A percentile compares a stretch with the other conserved stretches of the same genome.
phyloP scores from a whole-genome alignment of 768 basidiomycete species.

The Suillus lakei region DNA sequence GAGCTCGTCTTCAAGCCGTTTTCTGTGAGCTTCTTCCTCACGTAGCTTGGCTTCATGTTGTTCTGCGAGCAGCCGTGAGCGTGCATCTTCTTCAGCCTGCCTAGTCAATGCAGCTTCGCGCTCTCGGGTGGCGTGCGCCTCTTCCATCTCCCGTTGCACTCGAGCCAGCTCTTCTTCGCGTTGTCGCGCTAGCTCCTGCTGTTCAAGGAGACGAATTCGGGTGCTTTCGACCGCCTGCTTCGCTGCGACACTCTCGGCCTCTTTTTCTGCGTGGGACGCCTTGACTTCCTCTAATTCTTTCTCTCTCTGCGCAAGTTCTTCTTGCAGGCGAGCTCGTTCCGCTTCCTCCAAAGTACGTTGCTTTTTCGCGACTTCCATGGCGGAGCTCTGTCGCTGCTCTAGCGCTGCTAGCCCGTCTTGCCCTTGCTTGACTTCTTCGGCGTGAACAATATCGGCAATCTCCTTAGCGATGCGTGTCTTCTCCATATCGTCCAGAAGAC shows the following conservation, averaged over 20 bases:
- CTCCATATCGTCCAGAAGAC: conserved; percentile 30
- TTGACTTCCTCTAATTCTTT: conserved; percentile 27
- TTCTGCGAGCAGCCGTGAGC: conserved; percentile 31
- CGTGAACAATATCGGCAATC: conserved; percentile 24
- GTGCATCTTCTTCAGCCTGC: conserved; percentile 27
- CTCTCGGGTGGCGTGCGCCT: conserved; percentile 30
- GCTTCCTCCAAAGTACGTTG: conserved; percentile 26
- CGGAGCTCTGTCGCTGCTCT: conserved; percentile 30
- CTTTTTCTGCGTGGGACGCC: conserved; percentile 29
- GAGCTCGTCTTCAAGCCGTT: conserved; percentile 31
- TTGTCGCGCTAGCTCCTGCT: conserved; percentile 24
- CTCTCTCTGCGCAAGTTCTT: conserved; percentile 28
- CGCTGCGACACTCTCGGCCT: conserved; percentile 24
- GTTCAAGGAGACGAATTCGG: conserved; percentile 25
- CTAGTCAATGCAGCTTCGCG: conserved; percentile 21
- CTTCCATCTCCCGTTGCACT: conserved; percentile 27
- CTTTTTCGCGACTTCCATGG: conserved; percentile 29
- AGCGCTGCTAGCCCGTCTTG: conserved; percentile 33
- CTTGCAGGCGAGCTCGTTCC: conserved; percentile 32
- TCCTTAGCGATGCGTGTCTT: conserved; percentile 29
- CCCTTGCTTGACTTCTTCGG: conserved; percentile 27
- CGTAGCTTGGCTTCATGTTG: conserved; percentile 29
- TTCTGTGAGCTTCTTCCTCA: conserved; percentile 34
- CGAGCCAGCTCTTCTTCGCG: conserved; percentile 33
- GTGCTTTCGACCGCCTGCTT: conserved; percentile 30